Evolutionary conservation across 2,329 filamentous ascomycete species (phyloP), one percentile per base, ranked within the genome.

Genomic region (Fusarium udum): DNA sequence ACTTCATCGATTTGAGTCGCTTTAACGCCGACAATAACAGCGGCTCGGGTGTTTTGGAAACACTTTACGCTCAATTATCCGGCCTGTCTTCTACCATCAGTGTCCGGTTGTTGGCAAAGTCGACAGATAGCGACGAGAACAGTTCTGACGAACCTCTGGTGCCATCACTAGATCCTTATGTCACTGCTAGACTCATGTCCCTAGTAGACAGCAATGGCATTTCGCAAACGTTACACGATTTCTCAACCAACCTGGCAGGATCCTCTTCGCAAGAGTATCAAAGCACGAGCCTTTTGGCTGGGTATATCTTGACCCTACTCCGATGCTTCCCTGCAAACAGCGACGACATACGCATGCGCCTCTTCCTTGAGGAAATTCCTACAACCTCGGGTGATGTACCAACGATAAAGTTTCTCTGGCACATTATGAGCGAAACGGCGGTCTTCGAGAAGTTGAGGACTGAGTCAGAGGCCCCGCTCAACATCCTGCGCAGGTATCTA

Each of bases 291-390:
- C 84, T 94, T 18, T 85, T 97, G 43, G 94, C 95, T 18, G 94
- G 92, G 34, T 98, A 97, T 79, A 94, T 95, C 6, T 85, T 98
- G 43, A 95, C 93, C 1, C 84, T 99, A 7, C 85, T 98, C 8
- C 90, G 93, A 66, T 95, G 95, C 76, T 98, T 98, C 74, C 95
- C 95, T 14, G 85, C 87, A 12, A 88, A 90, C 67, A 92, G 91
- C 7, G 95, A 98, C 78, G 95, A 98, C 67, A 97, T 98, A 68
- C 92, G 95, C 28, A 97, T 98, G 94, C 95, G 94, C 84, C 85
- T 98, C 2, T 98, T 96, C 78, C 87, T 96, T 45, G 80, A 81
- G 32, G 74, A 82, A 59, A 82, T 84, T 20, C 80, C 81, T 24
- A 80, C 78, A 6, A 28, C 72, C 11, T 70, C 75, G 9, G 93